Evolutionary conservation across 768 basidiomycete genomes (phyloP).

Genomic region (Panaeolus papilionaceus): DNA sequence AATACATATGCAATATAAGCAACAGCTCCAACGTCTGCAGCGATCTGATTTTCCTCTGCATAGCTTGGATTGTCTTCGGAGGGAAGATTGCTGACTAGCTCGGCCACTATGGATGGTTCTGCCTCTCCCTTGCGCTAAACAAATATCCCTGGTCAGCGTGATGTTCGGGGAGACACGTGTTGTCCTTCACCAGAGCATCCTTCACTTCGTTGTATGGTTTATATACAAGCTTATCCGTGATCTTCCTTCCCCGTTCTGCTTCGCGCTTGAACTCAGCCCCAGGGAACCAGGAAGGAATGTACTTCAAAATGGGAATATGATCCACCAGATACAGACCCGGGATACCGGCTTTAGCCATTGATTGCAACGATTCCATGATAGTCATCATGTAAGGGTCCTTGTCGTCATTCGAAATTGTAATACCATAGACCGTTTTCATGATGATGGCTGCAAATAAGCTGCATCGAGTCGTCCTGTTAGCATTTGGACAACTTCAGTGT

Average conservation of each 20-base stretch:
- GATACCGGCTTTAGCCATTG: constrained; percentile 32
- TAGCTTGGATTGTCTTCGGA: not conserved
- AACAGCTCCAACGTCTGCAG: constrained; percentile 4
- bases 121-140: constrained; percentile 46
- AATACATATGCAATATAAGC: not conserved
- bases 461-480: constrained; percentile 12
- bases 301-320: constrained; percentile 46
- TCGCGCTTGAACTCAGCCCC: constrained; percentile 57
- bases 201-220: constrained; percentile 51
- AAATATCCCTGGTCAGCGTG: constrained; percentile 9
- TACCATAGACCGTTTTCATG: constrained; percentile 36
- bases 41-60: not conserved
- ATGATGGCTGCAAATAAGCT: constrained; percentile 25
- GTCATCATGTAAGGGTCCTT: constrained; percentile 43
- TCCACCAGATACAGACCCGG: constrained; percentile 56
- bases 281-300: constrained; percentile 63
- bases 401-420: constrained; percentile 32
- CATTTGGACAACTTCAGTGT: constrained; percentile 23
- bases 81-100: constrained; percentile 24
- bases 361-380: constrained; percentile 34
- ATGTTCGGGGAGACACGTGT: not conserved
- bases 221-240: constrained; percentile 44
- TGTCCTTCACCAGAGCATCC: constrained; percentile 48
- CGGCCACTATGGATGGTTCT: constrained; percentile 35
- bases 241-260: constrained; percentile 47